A percentile compares a stretch with the other conserved stretches of the same genome.
Evolutionary conservation across 108 stramenopile species (phyloP).

Genomic region (Cylindrotheca fusiformis): DNA sequence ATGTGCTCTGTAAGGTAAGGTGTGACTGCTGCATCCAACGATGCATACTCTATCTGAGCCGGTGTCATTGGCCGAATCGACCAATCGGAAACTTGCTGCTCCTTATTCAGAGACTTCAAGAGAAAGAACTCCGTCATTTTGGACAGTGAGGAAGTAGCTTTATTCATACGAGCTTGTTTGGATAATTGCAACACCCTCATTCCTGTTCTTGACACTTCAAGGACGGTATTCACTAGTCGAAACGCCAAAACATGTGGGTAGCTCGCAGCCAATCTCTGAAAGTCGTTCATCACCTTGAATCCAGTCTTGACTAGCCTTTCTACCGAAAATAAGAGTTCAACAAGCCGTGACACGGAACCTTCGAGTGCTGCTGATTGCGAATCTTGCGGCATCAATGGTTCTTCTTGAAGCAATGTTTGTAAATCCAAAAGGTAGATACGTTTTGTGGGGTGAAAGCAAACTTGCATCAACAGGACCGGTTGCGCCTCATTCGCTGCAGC

Average conservation of each 20-base stretch:
- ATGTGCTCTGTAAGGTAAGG: constrained; percentile 1
- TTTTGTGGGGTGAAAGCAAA: constrained; percentile 22
- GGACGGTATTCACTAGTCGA: constrained; percentile 17
- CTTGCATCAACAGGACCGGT: constrained; percentile 31
- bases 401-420: constrained; percentile 16
- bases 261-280: constrained; percentile 30
- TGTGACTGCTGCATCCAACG: constrained; percentile 31
- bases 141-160: constrained; percentile 14
- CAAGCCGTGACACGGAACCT: constrained; percentile 9
- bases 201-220: constrained; percentile 28
- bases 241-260: constrained; percentile 37
- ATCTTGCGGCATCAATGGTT: constrained; percentile 11
- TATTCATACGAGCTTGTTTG: constrained; percentile 1
- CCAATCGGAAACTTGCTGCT: constrained; percentile 55
- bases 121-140: constrained; percentile 20
- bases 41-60: constrained; percentile 41
- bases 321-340: constrained; percentile 14
- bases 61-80: constrained; percentile 19
- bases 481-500: constrained; percentile 19
- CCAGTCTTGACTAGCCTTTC: constrained; percentile 31
- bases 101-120: constrained; percentile 28
- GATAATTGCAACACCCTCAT: constrained; percentile 4
- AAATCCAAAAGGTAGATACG: constrained; percentile 33
- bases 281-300: constrained; percentile 28
- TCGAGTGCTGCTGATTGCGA: constrained; percentile 11